A percentile compares a stretch with the other conserved stretches of the same genome.
phyloP scores from a whole-genome alignment of 129 eudicot species.

The Ambrosia trifida region DNA sequence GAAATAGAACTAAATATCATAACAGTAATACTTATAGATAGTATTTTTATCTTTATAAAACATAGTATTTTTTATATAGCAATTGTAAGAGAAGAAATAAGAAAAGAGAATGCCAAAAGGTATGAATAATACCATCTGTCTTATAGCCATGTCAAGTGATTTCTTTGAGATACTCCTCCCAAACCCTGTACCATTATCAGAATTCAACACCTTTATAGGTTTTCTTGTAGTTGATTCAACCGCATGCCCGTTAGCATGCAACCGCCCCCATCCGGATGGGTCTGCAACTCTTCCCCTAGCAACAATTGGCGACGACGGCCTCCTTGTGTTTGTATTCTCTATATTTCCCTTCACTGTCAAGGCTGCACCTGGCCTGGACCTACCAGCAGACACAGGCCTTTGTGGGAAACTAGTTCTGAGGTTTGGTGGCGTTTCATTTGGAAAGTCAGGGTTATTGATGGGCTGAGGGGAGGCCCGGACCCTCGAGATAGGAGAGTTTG shows the following conservation, averaged over 20 bases:
- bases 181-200: conserved; percentile 62
- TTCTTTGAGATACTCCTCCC: conserved; percentile 94
- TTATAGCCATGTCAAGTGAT: conserved; percentile 92
- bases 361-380: conserved; percentile 78
- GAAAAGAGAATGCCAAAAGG: neutral
- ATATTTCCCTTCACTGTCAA: conserved; percentile 51
- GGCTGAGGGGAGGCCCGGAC: conserved; percentile 80
- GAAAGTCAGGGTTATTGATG: conserved; percentile 68
- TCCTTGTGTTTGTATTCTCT: conserved; percentile 54
- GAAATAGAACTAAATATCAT: no score
- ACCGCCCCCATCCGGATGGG: conserved; percentile 58
- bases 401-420: conserved; percentile 81
- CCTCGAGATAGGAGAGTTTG: conserved; percentile 88
- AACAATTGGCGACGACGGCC: conserved; percentile 74
- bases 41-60: no score
- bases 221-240: conserved; percentile 55
- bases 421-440: conserved; percentile 92
- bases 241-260: conserved; percentile 48
- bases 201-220: conserved; percentile 49
- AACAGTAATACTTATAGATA: no score
- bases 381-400: conserved; percentile 91
- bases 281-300: conserved; percentile 67
- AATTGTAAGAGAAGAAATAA: neutral
- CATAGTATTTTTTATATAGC: no score
- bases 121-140: conserved; percentile 62